A percentile compares a stretch with the other conserved stretches of the same genome.
Evolutionary conservation across 352 stramenopile genomes (phyloP).

Genomic region (Globisporangium splendens): DNA sequence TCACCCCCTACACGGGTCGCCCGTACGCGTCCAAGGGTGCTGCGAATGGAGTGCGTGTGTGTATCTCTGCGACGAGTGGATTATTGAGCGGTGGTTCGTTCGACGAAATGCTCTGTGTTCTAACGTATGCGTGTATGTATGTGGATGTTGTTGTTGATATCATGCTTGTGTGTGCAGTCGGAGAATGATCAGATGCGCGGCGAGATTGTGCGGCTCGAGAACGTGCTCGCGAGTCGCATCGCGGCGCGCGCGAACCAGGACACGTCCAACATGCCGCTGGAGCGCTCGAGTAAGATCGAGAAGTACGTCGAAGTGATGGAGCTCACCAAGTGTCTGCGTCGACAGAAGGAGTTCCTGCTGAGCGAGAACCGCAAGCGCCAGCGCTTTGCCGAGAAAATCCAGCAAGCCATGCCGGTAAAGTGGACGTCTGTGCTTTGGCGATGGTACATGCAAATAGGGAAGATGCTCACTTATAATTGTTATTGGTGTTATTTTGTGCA

Average conservation of each 20-base stretch:
- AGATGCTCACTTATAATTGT: constrained; percentile 2
- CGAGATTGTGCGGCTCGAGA: constrained; percentile 78
- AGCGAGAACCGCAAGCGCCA: constrained; percentile 85
- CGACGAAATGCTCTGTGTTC: background rate
- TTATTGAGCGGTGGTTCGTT: too few species aligned
- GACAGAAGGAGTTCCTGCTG: constrained; percentile 83
- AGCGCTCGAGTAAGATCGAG: constrained; percentile 82
- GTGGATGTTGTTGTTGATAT: background rate
- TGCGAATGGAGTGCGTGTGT: constrained; percentile 38
- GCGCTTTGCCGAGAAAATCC: constrained; percentile 84
- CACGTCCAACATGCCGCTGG: constrained; percentile 61
- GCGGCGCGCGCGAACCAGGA: constrained; percentile 66
- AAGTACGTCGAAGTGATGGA: constrained; percentile 89
- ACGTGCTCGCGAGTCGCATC: constrained; percentile 66
- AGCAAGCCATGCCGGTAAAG: constrained; percentile 74
- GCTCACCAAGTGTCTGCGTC: constrained; percentile 81
- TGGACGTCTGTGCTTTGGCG: constrained; percentile 5
- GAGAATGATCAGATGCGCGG: constrained; percentile 78
- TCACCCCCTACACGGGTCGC: constrained; percentile 33
- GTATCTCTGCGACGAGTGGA: too few species aligned
- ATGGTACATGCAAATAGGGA: background rate
- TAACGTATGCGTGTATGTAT: background rate
- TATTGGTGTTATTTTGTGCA: constrained; percentile 15
- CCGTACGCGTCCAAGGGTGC: constrained; percentile 43
- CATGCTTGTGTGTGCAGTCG: constrained; percentile 22